These are phyloP conservation scores for Penicillium sp. DNA, from an alignment of 2,329 filamentous ascomycete species.

Conservation along the genomic window DNA sequence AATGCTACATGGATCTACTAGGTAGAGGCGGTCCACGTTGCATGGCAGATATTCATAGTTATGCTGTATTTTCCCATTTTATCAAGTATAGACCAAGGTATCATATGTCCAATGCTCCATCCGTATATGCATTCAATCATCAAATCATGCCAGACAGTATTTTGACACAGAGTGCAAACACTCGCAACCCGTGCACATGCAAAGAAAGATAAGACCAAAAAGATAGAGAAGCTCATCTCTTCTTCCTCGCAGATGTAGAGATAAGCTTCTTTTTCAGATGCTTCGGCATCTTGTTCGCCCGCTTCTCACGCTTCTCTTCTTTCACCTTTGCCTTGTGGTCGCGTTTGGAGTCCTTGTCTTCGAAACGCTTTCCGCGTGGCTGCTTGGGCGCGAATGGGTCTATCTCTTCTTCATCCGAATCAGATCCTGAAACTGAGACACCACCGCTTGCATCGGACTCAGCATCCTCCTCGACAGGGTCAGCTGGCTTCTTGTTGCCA, in stretches of 20 bases:
- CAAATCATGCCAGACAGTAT: constrained; percentile 27
- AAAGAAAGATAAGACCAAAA: constrained; percentile 13
- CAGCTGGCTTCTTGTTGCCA: constrained; percentile 40
- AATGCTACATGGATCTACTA: too few species aligned
- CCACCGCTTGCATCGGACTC: constrained; percentile 37
- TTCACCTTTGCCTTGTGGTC: constrained; percentile 88
- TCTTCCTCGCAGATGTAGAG: constrained; percentile 33
- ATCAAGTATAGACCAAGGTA: constrained; percentile 26
- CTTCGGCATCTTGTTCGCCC: constrained; percentile 95
- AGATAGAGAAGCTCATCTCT: constrained; percentile 29
- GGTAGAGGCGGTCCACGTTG: neutral
- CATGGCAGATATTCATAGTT: constrained; percentile 1
- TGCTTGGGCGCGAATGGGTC: constrained; percentile 59
- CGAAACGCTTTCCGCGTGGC: constrained; percentile 77
- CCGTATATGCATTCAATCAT: constrained; percentile 30
- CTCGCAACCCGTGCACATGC: constrained; percentile 15
- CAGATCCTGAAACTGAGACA: constrained; percentile 37
- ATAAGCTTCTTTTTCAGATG: constrained; percentile 72
- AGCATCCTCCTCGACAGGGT: constrained; percentile 36
- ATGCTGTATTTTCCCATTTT: constrained; percentile 7
- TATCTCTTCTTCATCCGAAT: constrained; percentile 46
- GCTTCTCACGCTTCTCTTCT: constrained; percentile 89
- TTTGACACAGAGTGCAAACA: constrained; percentile 14
- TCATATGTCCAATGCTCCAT: constrained; percentile 30
- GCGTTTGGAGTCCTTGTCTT: constrained; percentile 87